phyloP scores from a whole-genome alignment of 2,329 filamentous ascomycete species.

The Penicillium sp. region DNA sequence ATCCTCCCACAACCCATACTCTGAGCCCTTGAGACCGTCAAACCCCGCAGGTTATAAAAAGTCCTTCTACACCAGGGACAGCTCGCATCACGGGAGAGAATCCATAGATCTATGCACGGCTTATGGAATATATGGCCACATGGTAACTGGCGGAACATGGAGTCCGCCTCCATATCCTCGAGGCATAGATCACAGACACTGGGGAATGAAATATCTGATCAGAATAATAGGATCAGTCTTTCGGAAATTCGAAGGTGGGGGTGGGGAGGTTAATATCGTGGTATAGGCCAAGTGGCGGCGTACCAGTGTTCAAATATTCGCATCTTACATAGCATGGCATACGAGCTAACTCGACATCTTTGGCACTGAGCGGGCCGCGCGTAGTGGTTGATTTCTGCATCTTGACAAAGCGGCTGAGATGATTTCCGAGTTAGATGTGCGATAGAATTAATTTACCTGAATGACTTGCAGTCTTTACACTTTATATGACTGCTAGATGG shows the following conservation, averaged over 20 bases:
- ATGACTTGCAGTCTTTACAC: background rate
- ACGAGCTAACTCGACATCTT: constrained; percentile 1
- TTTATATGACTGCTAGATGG: background rate
- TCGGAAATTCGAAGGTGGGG: too few species aligned
- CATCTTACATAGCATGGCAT: constrained; percentile 9
- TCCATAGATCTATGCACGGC: constrained; percentile 5
- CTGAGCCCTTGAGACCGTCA: background rate
- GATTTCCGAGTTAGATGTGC: background rate
- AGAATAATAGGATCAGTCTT: background rate
- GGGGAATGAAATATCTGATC: background rate
- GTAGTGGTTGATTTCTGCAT: constrained; percentile 1
- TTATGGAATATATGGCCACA: constrained; percentile 11
- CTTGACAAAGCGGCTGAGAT: background rate
- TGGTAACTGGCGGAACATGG: constrained; percentile 9
- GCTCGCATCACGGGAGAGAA: constrained; percentile 7
- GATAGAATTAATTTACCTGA: background rate
- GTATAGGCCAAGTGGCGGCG: background rate
- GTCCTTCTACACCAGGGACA: constrained; percentile 8
- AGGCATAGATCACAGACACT: constrained; percentile 6
- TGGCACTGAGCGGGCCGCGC: constrained; percentile 5
- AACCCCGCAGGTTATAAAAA: constrained; percentile 6
- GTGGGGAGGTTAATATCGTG: background rate
- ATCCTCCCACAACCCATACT: background rate
- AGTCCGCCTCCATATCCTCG: constrained; percentile 4
- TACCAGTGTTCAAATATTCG: constrained; percentile 7